Percentiles rank a stretch among this genome's conserved stretches.
Conservation (phyloP, 1,284 basidiomycete genomes). For the Rhodofomes roseus region DNA sequence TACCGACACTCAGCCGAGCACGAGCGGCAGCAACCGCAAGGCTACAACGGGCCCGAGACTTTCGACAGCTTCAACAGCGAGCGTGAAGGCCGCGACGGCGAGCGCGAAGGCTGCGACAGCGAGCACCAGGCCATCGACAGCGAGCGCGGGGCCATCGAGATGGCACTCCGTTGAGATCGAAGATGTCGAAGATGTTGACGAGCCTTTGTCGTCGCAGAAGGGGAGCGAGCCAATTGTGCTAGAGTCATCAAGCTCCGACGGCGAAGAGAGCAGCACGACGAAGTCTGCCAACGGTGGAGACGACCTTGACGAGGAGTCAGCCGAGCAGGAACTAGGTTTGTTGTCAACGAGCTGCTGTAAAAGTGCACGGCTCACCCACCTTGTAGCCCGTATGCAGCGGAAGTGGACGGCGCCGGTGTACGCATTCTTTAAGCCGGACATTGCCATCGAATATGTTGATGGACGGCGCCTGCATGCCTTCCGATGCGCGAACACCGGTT, state of each 20-base stretch:
- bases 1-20: background rate
- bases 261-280: background rate
- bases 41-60: background rate
- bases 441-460: background rate
- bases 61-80: background rate
- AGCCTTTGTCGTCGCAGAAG: background rate
- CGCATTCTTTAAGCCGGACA: background rate
- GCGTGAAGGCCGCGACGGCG: background rate
- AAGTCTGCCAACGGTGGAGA: background rate
- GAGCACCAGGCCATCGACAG: too few relatives aligned
- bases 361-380: background rate
- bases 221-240: background rate
- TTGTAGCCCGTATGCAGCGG: background rate
- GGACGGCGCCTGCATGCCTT: background rate
- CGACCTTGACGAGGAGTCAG: background rate
- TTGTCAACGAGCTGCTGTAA: background rate
- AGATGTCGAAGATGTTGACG: background rate
- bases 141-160: too few relatives aligned
- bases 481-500: background rate
- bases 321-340: background rate
- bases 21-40: background rate
- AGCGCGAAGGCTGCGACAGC: background rate
- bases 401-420: background rate
- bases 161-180: background rate
- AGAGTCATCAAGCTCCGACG: background rate